Percentiles rank a stretch among this genome's conserved stretches.
Evolutionary conservation across 306 rosid genomes (phyloP).

Genomic region (Prunus fruticosa): DNA sequence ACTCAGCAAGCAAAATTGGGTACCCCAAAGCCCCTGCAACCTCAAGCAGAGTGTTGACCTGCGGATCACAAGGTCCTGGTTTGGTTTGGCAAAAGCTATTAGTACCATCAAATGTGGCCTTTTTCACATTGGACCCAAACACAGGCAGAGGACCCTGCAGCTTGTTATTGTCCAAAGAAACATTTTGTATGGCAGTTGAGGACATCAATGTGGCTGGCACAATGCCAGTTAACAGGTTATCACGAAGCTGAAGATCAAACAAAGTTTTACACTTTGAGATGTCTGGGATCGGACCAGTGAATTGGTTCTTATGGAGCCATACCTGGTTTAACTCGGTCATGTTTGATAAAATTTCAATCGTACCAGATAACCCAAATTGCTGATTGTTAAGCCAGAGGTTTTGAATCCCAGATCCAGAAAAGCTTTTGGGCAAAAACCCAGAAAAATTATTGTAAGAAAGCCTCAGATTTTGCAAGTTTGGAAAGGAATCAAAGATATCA

Average conservation of each 20-base stretch:
- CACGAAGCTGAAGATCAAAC: slow-evolving; percentile 74
- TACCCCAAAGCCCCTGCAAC: slow-evolving; percentile 50
- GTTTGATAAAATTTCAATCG: slow-evolving; percentile 42
- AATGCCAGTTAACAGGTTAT: slow-evolving; percentile 56
- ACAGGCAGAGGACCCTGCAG: slow-evolving; percentile 65
- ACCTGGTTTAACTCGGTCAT: slow-evolving; percentile 59
- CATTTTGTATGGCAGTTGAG: slow-evolving; percentile 36
- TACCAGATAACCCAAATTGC: slow-evolving; percentile 52
- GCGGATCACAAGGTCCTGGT: slow-evolving; percentile 51
- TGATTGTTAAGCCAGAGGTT: slow-evolving; percentile 83
- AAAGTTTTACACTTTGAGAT: slow-evolving; percentile 42
- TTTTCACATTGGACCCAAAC: slow-evolving; percentile 33
- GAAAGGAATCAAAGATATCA: slow-evolving; percentile 46
- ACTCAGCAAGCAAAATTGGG: slow-evolving; percentile 35
- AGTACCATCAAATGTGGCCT: slow-evolving; percentile 27
- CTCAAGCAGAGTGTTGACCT: slow-evolving; percentile 45
- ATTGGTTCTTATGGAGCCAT: slow-evolving; percentile 74
- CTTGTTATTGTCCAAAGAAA: slow-evolving; percentile 52
- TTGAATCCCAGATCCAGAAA: slow-evolving; percentile 45
- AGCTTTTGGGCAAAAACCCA: slow-evolving; percentile 54
- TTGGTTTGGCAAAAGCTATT: slow-evolving; percentile 44
- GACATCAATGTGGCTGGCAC: slow-evolving; percentile 48
- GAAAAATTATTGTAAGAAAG: slow-evolving; percentile 79
- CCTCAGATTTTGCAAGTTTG: slow-evolving; percentile 39
- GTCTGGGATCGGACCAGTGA: slow-evolving; percentile 66